phyloP scores from a whole-genome alignment of 345 rosid species.

The Iberis pinnata region DNA sequence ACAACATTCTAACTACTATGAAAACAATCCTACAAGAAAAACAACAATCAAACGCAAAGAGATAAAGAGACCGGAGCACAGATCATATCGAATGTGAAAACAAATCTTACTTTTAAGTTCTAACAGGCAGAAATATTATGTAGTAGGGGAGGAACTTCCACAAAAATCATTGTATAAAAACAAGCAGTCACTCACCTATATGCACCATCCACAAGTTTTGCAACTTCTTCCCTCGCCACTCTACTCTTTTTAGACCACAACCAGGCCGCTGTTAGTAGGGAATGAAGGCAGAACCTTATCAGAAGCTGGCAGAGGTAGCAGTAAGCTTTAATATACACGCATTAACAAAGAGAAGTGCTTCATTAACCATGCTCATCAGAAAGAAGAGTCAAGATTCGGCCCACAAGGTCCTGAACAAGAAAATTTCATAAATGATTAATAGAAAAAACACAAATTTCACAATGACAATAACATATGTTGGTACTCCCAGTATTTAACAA shows the following conservation, averaged over 20 bases:
- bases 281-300: slow-evolving; percentile 2
- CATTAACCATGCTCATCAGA: slow-evolving; percentile 70
- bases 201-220: slow-evolving; percentile 80
- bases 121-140: background rate
- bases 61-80: background rate
- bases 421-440: too few species aligned
- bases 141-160: background rate
- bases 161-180: background rate
- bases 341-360: slow-evolving; percentile 3
- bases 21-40: background rate
- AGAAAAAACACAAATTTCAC: too few species aligned
- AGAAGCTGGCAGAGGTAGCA: slow-evolving; percentile 11
- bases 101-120: slow-evolving; percentile 3
- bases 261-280: slow-evolving; percentile 48
- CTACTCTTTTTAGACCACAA: slow-evolving; percentile 63
- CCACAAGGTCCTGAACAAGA: slow-evolving; percentile 72
- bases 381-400: slow-evolving; percentile 57
- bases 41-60: slow-evolving; percentile 1
- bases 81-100: too few species aligned
- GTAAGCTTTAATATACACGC: slow-evolving; percentile 2
- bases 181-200: slow-evolving; percentile 61
- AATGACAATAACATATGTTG: too few species aligned
- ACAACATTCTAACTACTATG: background rate
- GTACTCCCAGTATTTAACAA: too few species aligned
- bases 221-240: slow-evolving; percentile 72